Base-by-base conservation (phyloP, 768 basidiomycete genomes). In the Tylopilus felleus region DNA sequence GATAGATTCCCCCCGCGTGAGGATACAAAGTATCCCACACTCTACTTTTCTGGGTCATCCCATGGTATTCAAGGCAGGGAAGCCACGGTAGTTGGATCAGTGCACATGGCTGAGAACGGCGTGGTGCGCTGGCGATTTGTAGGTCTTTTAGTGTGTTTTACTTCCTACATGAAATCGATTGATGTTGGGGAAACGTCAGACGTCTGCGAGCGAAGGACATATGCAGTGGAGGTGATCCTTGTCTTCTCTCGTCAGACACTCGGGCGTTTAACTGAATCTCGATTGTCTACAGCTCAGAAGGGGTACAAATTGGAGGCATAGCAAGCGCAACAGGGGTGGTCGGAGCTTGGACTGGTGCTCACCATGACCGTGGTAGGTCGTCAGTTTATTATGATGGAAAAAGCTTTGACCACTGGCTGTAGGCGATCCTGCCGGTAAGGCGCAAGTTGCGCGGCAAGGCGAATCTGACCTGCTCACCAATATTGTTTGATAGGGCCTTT, bases 391-490 rank as follows among this genome's bases (percentile, higher is more conserved):
- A 42, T 22, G 22, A 22, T 17, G 35, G 28, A 53, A 31, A 49
- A n/a, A 29, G 16, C 16, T 14, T 39, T 55, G 38, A 59, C 22
- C 23, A 4, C 12, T 39, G 33, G n/a, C 13, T 41, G 10, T 40
- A 82, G 83, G 77, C 35, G 87, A 89, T 64, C 86, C 85, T 25
- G 81, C 78, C 47, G 86, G 85, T 87, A 65, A 58, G 80, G 56
- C 36, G 25, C 17, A 31, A 40, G 17, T n/a, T 43, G 28, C 12
- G 10, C 2, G 4, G 19, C 8, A 27, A 19, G 14, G 13, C 5
- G 12, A 22, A 8, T 9, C 2, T 12, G 7, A 1, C 13, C 42
- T 55, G 8, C 45, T 40, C 16, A 57, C 19, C 12, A 29, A 38
- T 14, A 14, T 33, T 28, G 12, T 29, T 22, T 17, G 39, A 44